A percentile compares a stretch with the other conserved stretches of the same genome.
These are phyloP conservation scores for Fusarium musae DNA, from an alignment of 2,329 filamentous ascomycete genomes.

Conservation along the genomic window DNA sequence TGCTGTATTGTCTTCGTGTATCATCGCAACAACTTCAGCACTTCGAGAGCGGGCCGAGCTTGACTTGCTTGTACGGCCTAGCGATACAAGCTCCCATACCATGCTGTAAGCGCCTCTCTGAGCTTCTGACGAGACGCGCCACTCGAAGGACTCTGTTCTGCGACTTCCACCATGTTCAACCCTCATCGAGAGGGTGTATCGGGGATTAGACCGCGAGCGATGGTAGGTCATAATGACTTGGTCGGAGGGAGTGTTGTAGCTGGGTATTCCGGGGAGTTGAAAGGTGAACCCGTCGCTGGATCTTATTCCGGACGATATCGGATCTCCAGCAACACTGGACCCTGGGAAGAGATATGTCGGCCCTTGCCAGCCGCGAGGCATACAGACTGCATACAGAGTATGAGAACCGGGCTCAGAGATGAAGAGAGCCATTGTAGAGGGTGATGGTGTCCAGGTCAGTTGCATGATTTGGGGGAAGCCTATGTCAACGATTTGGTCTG, in stretches of 20 bases:
- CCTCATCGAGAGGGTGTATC: conserved; percentile 26
- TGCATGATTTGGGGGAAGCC: conserved; percentile 32
- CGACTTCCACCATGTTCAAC: conserved; percentile 2
- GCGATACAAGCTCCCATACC: conserved; percentile 29
- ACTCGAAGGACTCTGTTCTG: conserved; percentile 25
- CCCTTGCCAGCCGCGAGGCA: conserved; percentile 22
- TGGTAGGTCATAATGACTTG: conserved; percentile 15
- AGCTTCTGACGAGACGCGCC: conserved; percentile 10
- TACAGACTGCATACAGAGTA: conserved; percentile 13
- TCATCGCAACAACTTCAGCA: conserved; percentile 21
- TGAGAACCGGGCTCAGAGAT: conserved; percentile 3
- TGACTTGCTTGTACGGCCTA: background rate
- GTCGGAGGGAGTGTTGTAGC: conserved; percentile 2
- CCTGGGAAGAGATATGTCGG: conserved; percentile 13
- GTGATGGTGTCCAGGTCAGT: conserved; percentile 23
- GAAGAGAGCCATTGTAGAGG: conserved; percentile 13
- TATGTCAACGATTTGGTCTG: conserved; percentile 17
- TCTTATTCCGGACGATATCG: conserved; percentile 5
- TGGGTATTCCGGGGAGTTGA: conserved; percentile 17
- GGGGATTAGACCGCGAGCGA: background rate
- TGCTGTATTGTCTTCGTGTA: conserved; percentile 6
- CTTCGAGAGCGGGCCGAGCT: background rate
- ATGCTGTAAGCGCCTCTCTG: background rate
- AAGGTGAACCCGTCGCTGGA: conserved; percentile 6
- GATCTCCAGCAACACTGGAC: background rate